Evolutionary conservation across 2,329 filamentous ascomycete species (phyloP).

Genomic region (Cucurbitaria berberidis): DNA sequence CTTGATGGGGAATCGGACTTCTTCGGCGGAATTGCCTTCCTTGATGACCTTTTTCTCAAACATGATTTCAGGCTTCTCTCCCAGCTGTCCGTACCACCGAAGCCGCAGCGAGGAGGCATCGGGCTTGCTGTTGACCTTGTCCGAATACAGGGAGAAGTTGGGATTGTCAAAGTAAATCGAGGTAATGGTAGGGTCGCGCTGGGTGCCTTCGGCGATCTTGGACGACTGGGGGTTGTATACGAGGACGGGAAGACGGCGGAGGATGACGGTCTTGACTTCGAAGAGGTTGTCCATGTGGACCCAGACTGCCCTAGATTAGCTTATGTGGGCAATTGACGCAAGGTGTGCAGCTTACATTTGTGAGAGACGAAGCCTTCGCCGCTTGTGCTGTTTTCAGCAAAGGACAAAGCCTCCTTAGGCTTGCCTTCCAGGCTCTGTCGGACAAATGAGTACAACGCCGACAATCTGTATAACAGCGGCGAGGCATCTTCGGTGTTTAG

Average conservation of each 20-base stretch:
- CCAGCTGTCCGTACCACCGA: constrained; percentile 89
- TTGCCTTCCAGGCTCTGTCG: constrained; percentile 78
- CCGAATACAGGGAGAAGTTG: constrained; percentile 82
- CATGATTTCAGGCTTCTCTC: constrained; percentile 76
- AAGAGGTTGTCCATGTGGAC: constrained; percentile 93
- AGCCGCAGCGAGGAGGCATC: constrained; percentile 84
- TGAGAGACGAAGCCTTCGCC: constrained; percentile 79
- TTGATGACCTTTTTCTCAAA: constrained; percentile 89
- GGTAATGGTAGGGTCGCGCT: constrained; percentile 86
- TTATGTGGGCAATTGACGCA: neutral
- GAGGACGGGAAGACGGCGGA: constrained; percentile 86
- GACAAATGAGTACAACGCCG: constrained; percentile 94
- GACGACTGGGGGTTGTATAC: constrained; percentile 90
- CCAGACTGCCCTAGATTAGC: constrained; percentile 70
- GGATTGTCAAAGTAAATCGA: constrained; percentile 95
- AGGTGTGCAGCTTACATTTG: constrained; percentile 68
- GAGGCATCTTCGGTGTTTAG: constrained; percentile 97
- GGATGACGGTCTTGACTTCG: constrained; percentile 94
- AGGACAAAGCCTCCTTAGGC: constrained; percentile 51
- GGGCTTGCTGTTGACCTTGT: constrained; percentile 78
- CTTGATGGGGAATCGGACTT: constrained; percentile 84
- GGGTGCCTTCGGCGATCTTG: constrained; percentile 78
- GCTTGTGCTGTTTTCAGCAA: constrained; percentile 49
- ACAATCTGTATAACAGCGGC: constrained; percentile 84
- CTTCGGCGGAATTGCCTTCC: constrained; percentile 76